Evolutionary conservation across 169 alveolate species (phyloP).

Genomic region (Blepharisma undulans): DNA sequence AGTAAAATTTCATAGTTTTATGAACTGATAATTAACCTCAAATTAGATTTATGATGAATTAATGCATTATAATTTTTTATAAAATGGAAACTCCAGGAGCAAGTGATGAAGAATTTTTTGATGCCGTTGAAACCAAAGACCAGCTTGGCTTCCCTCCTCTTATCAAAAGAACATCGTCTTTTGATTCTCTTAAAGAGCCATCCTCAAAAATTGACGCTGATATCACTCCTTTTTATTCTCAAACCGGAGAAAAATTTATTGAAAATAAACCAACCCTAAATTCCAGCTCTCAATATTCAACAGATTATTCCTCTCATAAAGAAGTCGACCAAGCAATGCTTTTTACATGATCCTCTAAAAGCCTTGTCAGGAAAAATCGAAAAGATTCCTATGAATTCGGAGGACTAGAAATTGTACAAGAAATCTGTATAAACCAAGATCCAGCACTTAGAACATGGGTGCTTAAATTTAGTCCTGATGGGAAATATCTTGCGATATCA

Average conservation of each 20-base stretch:
- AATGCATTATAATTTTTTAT: background rate
- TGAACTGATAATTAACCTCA: background rate
- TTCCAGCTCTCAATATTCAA: background rate
- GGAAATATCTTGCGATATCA: background rate
- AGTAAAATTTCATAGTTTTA: no score
- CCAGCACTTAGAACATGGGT: background rate
- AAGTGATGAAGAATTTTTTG: constrained; percentile 23
- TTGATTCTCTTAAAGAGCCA: background rate
- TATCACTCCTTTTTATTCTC: background rate
- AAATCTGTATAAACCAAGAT: background rate
- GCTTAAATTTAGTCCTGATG: constrained; percentile 11
- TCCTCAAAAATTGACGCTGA: background rate
- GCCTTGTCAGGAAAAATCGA: background rate
- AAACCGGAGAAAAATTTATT: background rate
- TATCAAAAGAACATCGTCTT: background rate
- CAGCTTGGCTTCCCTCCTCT: background rate
- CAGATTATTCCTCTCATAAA: background rate
- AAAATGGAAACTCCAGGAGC: constrained; percentile 1
- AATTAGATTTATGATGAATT: background rate
- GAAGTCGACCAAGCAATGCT: background rate
- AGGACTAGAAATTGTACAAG: constrained; percentile 23
- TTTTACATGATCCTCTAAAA: background rate
- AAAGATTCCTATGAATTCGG: constrained; percentile 3
- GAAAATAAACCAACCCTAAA: background rate
- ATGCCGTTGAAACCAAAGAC: constrained; percentile 18